phyloP scores from a whole-genome alignment of 2,329 filamentous ascomycete species.

The Penicillium sp. region DNA sequence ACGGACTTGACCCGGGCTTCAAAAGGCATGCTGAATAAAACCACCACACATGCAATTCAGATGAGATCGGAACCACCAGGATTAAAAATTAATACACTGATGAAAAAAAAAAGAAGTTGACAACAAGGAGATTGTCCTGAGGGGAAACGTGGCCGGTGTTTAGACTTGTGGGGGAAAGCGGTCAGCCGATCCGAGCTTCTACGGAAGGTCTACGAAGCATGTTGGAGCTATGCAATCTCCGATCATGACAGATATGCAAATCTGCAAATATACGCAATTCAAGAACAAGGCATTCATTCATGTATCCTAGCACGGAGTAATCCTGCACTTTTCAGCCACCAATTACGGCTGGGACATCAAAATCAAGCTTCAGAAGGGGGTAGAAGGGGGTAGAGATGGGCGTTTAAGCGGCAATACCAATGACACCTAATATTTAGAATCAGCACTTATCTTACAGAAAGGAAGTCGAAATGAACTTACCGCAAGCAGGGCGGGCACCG shows the following conservation, averaged over 20 bases:
- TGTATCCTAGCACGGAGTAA: slow-evolving; percentile 20
- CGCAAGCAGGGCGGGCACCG: slow-evolving; percentile 88
- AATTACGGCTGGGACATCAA: slow-evolving; percentile 12
- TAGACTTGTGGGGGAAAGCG: slow-evolving; percentile 32
- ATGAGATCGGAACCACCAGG: slow-evolving; percentile 10
- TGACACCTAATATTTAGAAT: slow-evolving; percentile 62
- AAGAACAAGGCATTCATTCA: slow-evolving; percentile 21
- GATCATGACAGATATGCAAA: neutral
- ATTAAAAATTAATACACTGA: slow-evolving; percentile 11
- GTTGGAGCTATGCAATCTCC: neutral
- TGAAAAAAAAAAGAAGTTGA: slow-evolving; percentile 15
- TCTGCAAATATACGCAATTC: neutral
- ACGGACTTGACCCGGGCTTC: slow-evolving; percentile 85
- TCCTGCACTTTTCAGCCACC: slow-evolving; percentile 24
- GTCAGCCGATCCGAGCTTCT: slow-evolving; percentile 20
- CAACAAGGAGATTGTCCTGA: slow-evolving; percentile 19
- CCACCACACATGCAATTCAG: slow-evolving; percentile 11
- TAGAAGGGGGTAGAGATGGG: slow-evolving; percentile 2
- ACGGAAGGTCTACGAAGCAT: slow-evolving; percentile 1
- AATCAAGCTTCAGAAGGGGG: slow-evolving; percentile 15
- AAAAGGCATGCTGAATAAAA: slow-evolving; percentile 38
- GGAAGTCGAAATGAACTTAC: slow-evolving; percentile 51
- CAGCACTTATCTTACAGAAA: slow-evolving; percentile 11
- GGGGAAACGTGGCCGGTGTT: slow-evolving; percentile 35
- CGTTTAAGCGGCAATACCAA: slow-evolving; percentile 76